Base-by-base conservation (phyloP, 192 early-diverging fungal genomes). In the Pilobolus umbonatus region DNA sequence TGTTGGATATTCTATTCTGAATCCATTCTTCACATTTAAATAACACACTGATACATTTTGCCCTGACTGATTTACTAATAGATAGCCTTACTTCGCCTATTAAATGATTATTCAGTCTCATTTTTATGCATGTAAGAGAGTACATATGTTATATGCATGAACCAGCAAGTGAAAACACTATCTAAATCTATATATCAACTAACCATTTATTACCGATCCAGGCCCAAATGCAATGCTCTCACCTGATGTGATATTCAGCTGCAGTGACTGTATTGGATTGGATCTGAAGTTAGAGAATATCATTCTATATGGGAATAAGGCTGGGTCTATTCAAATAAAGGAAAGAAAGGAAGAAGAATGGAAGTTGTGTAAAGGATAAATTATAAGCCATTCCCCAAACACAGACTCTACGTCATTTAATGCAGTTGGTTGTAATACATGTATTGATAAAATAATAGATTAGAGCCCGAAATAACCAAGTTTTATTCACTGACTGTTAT, bases 131-230 rank as follows among this genome's bases (percentile, higher is more conserved):
- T n/a, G n/a, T n/a, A n/a, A n/a, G n/a, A n/a, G n/a, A n/a, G n/a
- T n/a, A n/a, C n/a, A n/a, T n/a, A n/a, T n/a, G n/a, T n/a, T n/a
- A n/a, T n/a, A n/a, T n/a, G n/a, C n/a, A n/a, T n/a, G n/a, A n/a
- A n/a, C n/a, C n/a, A n/a, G n/a, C n/a, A n/a, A 24, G 8, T 12
- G 40, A 25, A 21, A 21, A 30, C 29, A 22, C 3, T 28, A 2
- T 31, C 15, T 3, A 22, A 17, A 10, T 6, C 12, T 11, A 21
- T 29, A 14, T 2, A 12, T 24, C 9, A 19, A 22, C 12, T 44
- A 49, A 66, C 64, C 64, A 55, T 60, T 66, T 5, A 66, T 17
- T 24, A 60, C 50, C 5, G 64, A 66, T 54, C 64, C 64, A 39
- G 64, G 57, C 19, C 64, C 64, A 39, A 66, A 66, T 30, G 64